Percentiles rank a stretch among this genome's conserved stretches.
Evolutionary conservation across 2,329 filamentous ascomycete species (phyloP).

Genomic region (Orbilia brochopaga): DNA sequence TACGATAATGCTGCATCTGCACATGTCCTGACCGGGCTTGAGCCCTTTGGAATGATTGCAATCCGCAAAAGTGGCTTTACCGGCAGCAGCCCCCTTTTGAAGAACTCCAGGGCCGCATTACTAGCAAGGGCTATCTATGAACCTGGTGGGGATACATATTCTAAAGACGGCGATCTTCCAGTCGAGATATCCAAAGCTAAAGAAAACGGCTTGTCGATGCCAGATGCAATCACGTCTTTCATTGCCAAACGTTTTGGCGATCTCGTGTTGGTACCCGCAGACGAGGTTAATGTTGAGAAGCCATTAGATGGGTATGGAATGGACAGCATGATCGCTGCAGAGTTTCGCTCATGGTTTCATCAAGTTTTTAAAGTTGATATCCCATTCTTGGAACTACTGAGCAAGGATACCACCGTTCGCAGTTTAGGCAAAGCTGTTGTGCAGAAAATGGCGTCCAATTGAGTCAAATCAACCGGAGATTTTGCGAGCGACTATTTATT

Average conservation of each 20-base stretch:
- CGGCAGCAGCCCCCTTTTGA: slow-evolving; percentile 2
- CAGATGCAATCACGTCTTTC: slow-evolving; percentile 2
- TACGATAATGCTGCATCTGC: slow-evolving; percentile 17
- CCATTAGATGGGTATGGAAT: slow-evolving; percentile 57
- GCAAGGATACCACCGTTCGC: slow-evolving; percentile 52
- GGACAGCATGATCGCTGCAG: slow-evolving; percentile 59
- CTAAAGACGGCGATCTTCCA: slow-evolving; percentile 14
- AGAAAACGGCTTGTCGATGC: neutral
- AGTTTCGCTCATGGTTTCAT: slow-evolving; percentile 59
- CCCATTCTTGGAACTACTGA: slow-evolving; percentile 55
- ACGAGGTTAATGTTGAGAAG: slow-evolving; percentile 7
- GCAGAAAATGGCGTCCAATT: no score
- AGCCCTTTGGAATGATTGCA: slow-evolving; percentile 11
- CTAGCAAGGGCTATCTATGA: slow-evolving; percentile 20
- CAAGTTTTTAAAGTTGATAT: slow-evolving; percentile 57
- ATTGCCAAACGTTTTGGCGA: slow-evolving; percentile 15
- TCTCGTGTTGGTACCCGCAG: slow-evolving; percentile 13
- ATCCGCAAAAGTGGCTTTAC: neutral
- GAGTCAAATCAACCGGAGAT: no score
- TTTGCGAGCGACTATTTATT: no score
- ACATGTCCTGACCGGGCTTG: slow-evolving; percentile 25
- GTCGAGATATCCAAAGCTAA: slow-evolving; percentile 7
- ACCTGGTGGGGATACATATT: neutral
- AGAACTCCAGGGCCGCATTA: slow-evolving; percentile 5
- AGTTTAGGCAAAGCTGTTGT: slow-evolving; percentile 53